Evolutionary conservation across 305 asterid genomes (phyloP), one percentile per base, ranked within the genome.

Genomic region (Ajuga reptans): DNA sequence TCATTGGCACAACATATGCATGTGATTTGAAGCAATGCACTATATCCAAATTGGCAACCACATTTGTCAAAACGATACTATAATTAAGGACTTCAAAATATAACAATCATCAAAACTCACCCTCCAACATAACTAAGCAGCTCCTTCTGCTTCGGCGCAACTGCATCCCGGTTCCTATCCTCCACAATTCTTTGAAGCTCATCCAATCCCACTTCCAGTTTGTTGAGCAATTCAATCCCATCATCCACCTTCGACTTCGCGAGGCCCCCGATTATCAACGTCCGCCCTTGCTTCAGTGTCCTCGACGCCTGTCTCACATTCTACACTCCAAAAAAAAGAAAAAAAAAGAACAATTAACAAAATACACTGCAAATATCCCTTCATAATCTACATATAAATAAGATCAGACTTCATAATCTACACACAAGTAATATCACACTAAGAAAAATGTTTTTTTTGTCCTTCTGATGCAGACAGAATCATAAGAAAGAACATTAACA

Each of bases 61-160:
- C 16, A 53, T n/a, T 11, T 45, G 24, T 27, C 12, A 70, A 18
- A 21, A 47, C 0, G 12, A 46, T 43, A 9, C 16, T 52, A 61
- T 11, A 73, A 46, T 6, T 5, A 59, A 54, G 58, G 8, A 5
- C 4, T 36, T 33, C 3, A 39, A 39, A 8, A 55, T 29, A 24
- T 8, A 70, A 63, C 9, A 71, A 71, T 4, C 68, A 15, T 24
- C 46, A 8, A 47, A 27, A 83, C 96, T 84, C 79, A 93, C 99
- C 97, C 90, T 83, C 97, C 97, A 45, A 93, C 97, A 82, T 90
- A 93, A 68, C 77, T 85, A 54, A 93, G 97, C 79, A 93, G 86
- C 74, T 93, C 97, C 86, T 83, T 93, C 85, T 93, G 99, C 84
- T 90, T 90, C 37, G 96, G 91, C 14, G 84, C 87, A 74, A 93